Evolutionary conservation across 805 yeast species (phyloP).

Genomic region (Nakazawaea siamensis): DNA sequence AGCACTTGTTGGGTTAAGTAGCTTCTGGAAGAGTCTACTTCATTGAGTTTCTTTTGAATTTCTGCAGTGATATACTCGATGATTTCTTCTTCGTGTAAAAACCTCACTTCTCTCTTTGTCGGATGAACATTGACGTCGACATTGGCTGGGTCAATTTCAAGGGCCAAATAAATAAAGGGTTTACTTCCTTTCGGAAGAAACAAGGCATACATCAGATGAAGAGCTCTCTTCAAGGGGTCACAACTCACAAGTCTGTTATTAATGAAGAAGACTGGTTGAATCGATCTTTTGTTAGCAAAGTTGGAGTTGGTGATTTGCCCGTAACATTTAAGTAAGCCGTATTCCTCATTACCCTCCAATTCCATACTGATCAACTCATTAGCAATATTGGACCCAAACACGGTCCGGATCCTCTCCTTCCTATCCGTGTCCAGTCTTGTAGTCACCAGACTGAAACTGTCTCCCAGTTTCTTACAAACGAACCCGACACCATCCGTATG

Average conservation of each 20-base stretch:
- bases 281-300: conserved; percentile 55
- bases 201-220: conserved; percentile 50
- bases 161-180: conserved; percentile 69
- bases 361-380: conserved; percentile 48
- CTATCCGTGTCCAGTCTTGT: conserved; percentile 41
- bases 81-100: conserved; percentile 81
- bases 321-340: conserved; percentile 42
- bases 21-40: conserved; percentile 58
- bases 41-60: conserved; percentile 42
- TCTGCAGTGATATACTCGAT: conserved; percentile 46
- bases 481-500: conserved; percentile 67
- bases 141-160: conserved; percentile 58
- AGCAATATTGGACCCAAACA: conserved; percentile 67
- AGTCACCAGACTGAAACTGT: conserved; percentile 55
- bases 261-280: conserved; percentile 72
- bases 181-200: conserved; percentile 72
- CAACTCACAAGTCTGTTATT: conserved; percentile 78
- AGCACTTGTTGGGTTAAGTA: conserved; percentile 58
- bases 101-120: conserved; percentile 86
- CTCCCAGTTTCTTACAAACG: conserved; percentile 75
- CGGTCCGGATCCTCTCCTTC: conserved; percentile 62
- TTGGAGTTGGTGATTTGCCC: conserved; percentile 72
- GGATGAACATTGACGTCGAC: conserved; percentile 96
- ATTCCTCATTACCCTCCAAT: conserved; percentile 21
- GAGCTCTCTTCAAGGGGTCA: conserved; percentile 69